phyloP scores from a whole-genome alignment of 2,329 filamentous ascomycete species.

The Arthroderma uncinatum region DNA sequence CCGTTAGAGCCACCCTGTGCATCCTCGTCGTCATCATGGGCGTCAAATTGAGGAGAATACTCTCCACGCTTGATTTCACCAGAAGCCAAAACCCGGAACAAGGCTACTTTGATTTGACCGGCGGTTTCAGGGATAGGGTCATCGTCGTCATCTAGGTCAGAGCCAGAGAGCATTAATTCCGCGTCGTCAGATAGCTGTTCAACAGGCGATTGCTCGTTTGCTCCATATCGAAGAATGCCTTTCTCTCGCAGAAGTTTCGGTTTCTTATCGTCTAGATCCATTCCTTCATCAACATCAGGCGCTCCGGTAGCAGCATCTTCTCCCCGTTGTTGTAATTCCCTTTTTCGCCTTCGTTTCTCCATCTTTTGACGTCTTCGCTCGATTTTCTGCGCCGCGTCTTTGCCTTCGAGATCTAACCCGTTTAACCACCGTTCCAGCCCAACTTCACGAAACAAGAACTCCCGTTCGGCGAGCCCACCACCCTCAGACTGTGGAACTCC shows the following conservation, averaged over 20 bases:
- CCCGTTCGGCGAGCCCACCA: slow-evolving; percentile 85
- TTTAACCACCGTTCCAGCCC: slow-evolving; percentile 94
- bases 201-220: slow-evolving; percentile 61
- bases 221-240: slow-evolving; percentile 67
- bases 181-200: slow-evolving; percentile 64
- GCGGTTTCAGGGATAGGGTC: slow-evolving; percentile 81
- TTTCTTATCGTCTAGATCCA: slow-evolving; percentile 30
- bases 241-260: slow-evolving; percentile 28
- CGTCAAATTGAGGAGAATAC: slow-evolving; percentile 95
- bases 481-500: slow-evolving; percentile 84
- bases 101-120: slow-evolving; percentile 94
- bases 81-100: slow-evolving; percentile 89
- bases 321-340: slow-evolving; percentile 49
- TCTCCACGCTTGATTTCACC: slow-evolving; percentile 97
- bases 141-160: slow-evolving; percentile 57
- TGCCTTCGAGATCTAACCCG: slow-evolving; percentile 85
- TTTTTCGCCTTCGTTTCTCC: slow-evolving; percentile 75
- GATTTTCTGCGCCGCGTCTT: slow-evolving; percentile 74
- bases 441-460: slow-evolving; percentile 95
- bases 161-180: slow-evolving; percentile 52
- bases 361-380: slow-evolving; percentile 54
- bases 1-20: slow-evolving; percentile 41
- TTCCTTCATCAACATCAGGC: slow-evolving; percentile 33
- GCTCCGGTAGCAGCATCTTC: slow-evolving; percentile 31
- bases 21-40: slow-evolving; percentile 85